Conservation (phyloP, 768 basidiomycete genomes). For the Termitomyces sp. region DNA sequence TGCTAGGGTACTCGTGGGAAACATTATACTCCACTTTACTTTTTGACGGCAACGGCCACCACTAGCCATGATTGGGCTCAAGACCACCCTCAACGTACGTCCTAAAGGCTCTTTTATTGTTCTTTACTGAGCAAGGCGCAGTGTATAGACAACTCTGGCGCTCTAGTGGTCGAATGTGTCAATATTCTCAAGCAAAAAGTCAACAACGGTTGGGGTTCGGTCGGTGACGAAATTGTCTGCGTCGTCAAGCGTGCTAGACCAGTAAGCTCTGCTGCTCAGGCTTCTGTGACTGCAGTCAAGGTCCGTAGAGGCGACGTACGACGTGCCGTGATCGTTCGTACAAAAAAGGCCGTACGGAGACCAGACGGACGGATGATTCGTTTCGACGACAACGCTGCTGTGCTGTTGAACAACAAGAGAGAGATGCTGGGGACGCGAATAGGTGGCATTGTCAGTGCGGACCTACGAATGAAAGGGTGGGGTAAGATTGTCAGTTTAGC, state of each 20-base stretch:
- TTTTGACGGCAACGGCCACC: slow-evolving; percentile 7
- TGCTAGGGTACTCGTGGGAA: slow-evolving; percentile 17
- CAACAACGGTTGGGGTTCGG: slow-evolving; percentile 89
- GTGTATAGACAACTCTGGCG: slow-evolving; percentile 98
- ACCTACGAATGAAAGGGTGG: slow-evolving; percentile 90
- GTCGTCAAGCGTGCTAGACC: slow-evolving; percentile 92
- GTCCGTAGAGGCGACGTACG: slow-evolving; percentile 92
- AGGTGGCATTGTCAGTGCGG: slow-evolving; percentile 89
- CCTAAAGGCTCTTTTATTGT: slow-evolving; percentile 27
- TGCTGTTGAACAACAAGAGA: slow-evolving; percentile 90
- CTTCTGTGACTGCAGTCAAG: slow-evolving; percentile 79
- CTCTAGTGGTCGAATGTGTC: slow-evolving; percentile 91
- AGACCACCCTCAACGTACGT: slow-evolving; percentile 87
- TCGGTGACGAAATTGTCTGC: slow-evolving; percentile 95
- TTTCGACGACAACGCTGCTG: slow-evolving; percentile 97
- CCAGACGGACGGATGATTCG: slow-evolving; percentile 85
- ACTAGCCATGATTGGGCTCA: slow-evolving; percentile 85
- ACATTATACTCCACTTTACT: slow-evolving; percentile 8
- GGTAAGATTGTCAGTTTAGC: slow-evolving; percentile 90
- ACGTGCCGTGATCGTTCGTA: slow-evolving; percentile 93
- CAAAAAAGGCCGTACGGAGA: slow-evolving; percentile 79
- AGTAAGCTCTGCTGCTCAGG: slow-evolving; percentile 59
- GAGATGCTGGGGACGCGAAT: slow-evolving; percentile 96
- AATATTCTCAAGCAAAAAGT: slow-evolving; percentile 96
- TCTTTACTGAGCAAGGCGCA: slow-evolving; percentile 21